Evolutionary conservation across 805 yeast species (phyloP).

Genomic region (Metschnikowia lochheadii): DNA sequence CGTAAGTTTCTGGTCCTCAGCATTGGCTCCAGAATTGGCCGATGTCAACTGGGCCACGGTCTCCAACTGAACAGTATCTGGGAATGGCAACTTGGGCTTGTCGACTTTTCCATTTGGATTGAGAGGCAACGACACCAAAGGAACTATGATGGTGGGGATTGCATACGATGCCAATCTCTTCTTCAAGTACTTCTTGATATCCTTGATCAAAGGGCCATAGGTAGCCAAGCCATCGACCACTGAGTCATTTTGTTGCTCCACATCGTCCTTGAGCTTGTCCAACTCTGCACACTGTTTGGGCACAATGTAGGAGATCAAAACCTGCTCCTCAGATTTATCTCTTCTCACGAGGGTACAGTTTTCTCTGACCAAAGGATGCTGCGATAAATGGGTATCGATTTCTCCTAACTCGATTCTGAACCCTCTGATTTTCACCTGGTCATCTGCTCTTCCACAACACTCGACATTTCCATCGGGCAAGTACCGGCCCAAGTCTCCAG

Average conservation of each 20-base stretch:
- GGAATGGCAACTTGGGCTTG: conserved; percentile 95
- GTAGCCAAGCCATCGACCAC: conserved; percentile 75
- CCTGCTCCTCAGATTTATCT: conserved; percentile 89
- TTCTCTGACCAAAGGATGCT: conserved; percentile 88
- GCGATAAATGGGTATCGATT: conserved; percentile 94
- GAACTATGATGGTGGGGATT: conserved; percentile 87
- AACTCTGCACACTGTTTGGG: conserved; percentile 55
- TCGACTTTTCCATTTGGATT: conserved; percentile 98
- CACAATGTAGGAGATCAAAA: conserved; percentile 85
- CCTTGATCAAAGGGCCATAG: conserved; percentile 72
- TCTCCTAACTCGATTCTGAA: conserved; percentile 98
- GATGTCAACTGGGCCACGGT: conserved; percentile 58
- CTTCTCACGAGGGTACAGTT: conserved; percentile 88
- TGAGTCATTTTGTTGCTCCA: conserved; percentile 47
- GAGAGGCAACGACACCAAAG: conserved; percentile 79
- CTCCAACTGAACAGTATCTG: conserved; percentile 80
- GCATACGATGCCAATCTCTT: conserved; percentile 91
- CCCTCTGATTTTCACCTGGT: conserved; percentile 97
- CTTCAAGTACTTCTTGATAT: conserved; percentile 70
- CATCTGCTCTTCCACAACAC: conserved; percentile 98
- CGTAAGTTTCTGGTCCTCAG: conserved; percentile 46
- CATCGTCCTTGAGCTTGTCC: conserved; percentile 46
- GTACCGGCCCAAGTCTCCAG: conserved; percentile 97
- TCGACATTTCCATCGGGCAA: conserved; percentile 97
- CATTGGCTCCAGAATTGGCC: conserved; percentile 38